These are phyloP conservation scores for Arctium minus DNA, from an alignment of 129 eudicot genomes.

Conservation along the genomic window DNA sequence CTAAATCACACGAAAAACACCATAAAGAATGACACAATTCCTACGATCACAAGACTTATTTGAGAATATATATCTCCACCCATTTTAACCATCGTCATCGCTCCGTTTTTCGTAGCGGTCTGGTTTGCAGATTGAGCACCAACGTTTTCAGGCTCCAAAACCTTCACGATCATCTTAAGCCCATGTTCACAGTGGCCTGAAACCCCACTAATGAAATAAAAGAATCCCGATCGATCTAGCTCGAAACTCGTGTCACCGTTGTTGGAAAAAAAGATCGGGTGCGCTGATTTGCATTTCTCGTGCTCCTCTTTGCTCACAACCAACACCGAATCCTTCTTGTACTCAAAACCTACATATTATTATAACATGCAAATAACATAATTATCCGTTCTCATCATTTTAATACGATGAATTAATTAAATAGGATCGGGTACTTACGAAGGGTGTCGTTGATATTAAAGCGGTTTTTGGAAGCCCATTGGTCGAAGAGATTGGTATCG, in stretches of 20 bases:
- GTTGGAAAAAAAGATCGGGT: slow-evolving; percentile 57
- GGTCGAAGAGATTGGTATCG: slow-evolving; percentile 34
- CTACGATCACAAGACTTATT: slow-evolving; percentile 10
- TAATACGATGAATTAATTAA: neutral
- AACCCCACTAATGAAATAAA: slow-evolving; percentile 75
- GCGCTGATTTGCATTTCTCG: slow-evolving; percentile 48
- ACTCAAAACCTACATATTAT: slow-evolving; percentile 47
- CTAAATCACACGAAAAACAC: slow-evolving; percentile 29
- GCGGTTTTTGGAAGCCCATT: slow-evolving; percentile 68
- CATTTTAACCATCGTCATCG: slow-evolving; percentile 7
- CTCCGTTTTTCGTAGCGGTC: slow-evolving; percentile 25
- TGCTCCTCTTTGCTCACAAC: slow-evolving; percentile 64
- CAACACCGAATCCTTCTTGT: slow-evolving; percentile 69
- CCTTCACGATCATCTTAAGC: slow-evolving; percentile 71
- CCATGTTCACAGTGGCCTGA: slow-evolving; percentile 64
- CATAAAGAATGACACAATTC: slow-evolving; percentile 21
- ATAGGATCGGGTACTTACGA: slow-evolving; percentile 34
- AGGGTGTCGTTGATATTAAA: slow-evolving; percentile 64
- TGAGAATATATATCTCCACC: slow-evolving; percentile 22
- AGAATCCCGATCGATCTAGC: slow-evolving; percentile 49
- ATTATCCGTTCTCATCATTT: neutral
- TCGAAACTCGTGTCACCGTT: slow-evolving; percentile 43
- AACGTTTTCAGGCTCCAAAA: slow-evolving; percentile 42
- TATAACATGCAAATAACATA: neutral
- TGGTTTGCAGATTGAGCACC: slow-evolving; percentile 32